Base-by-base conservation (phyloP, 2,329 filamentous ascomycete genomes). In the Venturia carpophila region DNA sequence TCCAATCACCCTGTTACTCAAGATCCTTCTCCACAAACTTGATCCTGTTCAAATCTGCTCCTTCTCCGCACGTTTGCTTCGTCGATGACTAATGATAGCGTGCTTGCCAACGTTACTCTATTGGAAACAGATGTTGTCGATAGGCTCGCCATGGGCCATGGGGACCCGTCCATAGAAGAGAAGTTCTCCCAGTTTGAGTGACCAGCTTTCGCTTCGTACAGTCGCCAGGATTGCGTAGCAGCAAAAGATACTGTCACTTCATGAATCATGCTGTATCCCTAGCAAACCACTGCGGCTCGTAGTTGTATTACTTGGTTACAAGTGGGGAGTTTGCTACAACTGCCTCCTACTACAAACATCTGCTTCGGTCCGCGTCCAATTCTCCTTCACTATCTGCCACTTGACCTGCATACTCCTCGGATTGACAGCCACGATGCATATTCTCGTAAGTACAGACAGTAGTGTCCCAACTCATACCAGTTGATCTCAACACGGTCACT, bases 401-500 rank as follows among this genome's bases (percentile, higher is more conserved):
- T 1, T 24, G 17, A 41, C 39, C 15, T 11, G 13, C 10, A 34
- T 7, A n/a, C 27, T 19, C 11, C 1, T 56, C 5, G 27, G n/a
- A 58, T 37, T 15, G 11, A n/a, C 19, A 58, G 49, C 17, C 7
- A 49, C 13, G 7, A 61, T 61, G 60, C 60, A 61, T 37, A 61
- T 61, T 17, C 60, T 61, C 37, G 60, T 61, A 42, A 61, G 60
- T 39, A 21, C 34, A 61, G 2, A 21, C 37, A 60, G 52, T 11
- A 15, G 5, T 15, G 21, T 24, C n/a, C 45, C 4, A 10, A 41
- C n/a, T 6, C 45, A 49, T 52, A 15, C 2, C 21, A 11, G 13
- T 27, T 4, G 21, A 52, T 10, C 21, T 13, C n/a, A 21, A 49
- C 19, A 24, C 19, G n/a, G 24, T 6, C 45, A 11, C 21, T 21